A percentile compares a stretch with the other conserved stretches of the same genome.
Evolutionary conservation across 2,329 filamentous ascomycete genomes (phyloP).

Genomic region (Claviceps sp.): DNA sequence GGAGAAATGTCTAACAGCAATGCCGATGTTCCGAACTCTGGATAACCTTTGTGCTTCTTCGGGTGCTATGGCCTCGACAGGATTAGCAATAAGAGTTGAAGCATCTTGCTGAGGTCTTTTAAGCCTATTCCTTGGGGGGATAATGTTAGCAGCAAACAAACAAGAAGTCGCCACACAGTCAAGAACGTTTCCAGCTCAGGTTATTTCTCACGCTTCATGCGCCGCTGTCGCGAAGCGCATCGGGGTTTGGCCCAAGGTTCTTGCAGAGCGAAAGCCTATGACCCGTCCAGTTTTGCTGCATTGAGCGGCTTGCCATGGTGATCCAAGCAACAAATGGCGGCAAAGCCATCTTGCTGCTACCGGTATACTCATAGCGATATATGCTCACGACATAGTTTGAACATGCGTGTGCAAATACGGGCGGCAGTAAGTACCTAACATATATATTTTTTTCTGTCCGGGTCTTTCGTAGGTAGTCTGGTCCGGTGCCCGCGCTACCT

Average conservation of each 20-base stretch:
- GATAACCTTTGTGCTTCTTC: slow-evolving; percentile 66
- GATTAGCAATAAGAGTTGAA: slow-evolving; percentile 38
- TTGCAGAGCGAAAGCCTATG: neutral
- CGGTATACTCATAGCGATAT: slow-evolving; percentile 25
- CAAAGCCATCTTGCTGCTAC: slow-evolving; percentile 27
- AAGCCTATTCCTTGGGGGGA: slow-evolving; percentile 19
- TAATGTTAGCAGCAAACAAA: slow-evolving; percentile 1
- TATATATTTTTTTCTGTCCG: slow-evolving; percentile 13
- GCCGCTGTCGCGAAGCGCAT: slow-evolving; percentile 20
- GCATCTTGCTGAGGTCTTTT: slow-evolving; percentile 42
- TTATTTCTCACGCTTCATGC: slow-evolving; percentile 26
- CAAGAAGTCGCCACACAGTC: neutral
- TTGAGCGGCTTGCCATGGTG: slow-evolving; percentile 14
- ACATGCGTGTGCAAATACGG: neutral
- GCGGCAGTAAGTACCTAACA: slow-evolving; percentile 7
- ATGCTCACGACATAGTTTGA: neutral
- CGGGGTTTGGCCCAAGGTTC: slow-evolving; percentile 20
- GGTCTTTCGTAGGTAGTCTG: too few relatives aligned
- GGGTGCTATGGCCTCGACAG: slow-evolving; percentile 62
- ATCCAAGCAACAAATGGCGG: slow-evolving; percentile 22
- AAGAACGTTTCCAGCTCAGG: neutral
- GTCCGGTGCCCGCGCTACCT: too few relatives aligned
- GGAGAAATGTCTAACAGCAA: slow-evolving; percentile 50
- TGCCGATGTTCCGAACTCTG: slow-evolving; percentile 90
- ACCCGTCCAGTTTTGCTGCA: neutral